Evolutionary conservation across 805 yeast genomes (phyloP), one percentile per base, ranked within the genome.

Genomic region (Lachancea fermentati): DNA sequence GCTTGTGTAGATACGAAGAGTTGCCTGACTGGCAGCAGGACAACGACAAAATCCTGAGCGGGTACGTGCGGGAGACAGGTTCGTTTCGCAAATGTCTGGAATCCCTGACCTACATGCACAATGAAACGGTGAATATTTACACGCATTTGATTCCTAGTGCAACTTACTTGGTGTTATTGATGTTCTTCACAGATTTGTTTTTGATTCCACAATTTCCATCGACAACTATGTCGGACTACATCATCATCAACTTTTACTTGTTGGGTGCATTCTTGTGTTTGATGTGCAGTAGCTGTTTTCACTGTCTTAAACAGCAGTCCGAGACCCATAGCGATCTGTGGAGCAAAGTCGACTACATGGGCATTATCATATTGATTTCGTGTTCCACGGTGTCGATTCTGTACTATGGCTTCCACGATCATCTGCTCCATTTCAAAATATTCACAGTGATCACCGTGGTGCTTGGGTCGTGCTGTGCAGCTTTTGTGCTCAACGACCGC

Each of bases 21-120:
- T 57, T 84, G 19, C 84, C 79, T 17, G 72, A 63, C 12, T 83
- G 93, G 93, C 88, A 81, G 54, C 68, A 73, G 43, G 93, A 84
- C 54, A 84, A 84, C 56, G 82, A 79, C 48, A 78, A 60, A 54
- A 83, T 84, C 34, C 55, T 66, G 30, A 65, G 77, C 0, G 87
- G 87, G 4, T 84, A 84, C 51, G 80, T 83, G 14, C 69, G 67
- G 25, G 78, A 74, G 40, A 75, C 85, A 1, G 49, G 58, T 25
- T 73, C 81, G 22, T 71, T 62, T 46, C 36, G 42, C 32, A 61
- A 58, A 35, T 76, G 83, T 43, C 42, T 78, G 13, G 48, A 63
- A 30, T 73, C 84, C 2, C 57, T 82, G 34, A 48, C 66, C 5
- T 76, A 74, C 48, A 47, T 79, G 32, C 87, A 83, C 60, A 84